Base-by-base conservation (phyloP, 169 alveolate genomes). In the Theileria sp. region DNA sequence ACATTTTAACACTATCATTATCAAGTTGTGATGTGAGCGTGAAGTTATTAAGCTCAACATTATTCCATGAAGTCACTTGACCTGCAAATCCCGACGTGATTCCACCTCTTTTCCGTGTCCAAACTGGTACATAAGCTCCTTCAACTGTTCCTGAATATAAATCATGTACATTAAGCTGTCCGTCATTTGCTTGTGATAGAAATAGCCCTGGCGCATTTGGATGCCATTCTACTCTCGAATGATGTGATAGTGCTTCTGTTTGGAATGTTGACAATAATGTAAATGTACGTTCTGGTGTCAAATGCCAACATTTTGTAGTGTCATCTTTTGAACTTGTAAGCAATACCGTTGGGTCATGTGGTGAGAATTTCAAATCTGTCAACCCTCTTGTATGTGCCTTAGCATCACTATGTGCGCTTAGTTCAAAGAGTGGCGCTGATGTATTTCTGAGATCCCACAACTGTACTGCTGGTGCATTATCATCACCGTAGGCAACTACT, bases 361-460 rank as follows among this genome's bases (percentile, higher is more conserved):
- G 89, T 71, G 93, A 88, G 58, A 93, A 82, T 56, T 85, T 87
- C 26, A 93, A 80, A 54, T 92, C 83, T 38, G 92, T 92, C n/a
- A 93, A 81, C 26, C 96, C 96, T 85, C 88, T 91, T 68, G 93
- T 91, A 71, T 80, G 87, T 4, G 83, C 88, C 65, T 89, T 62
- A 1, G 91, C 88, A 75, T 93, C 96, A 79, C 89, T 92, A 21
- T 80, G 87, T 13, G 83, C 85, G 34, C 87, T 62, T 0, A 93
- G 89, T 77, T 93, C 96, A 80, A 89, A 92, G 32, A 93, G 78
- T 34, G 96, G 96, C 34, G 81, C 93, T 21, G 92, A 78, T 26
- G 89, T 84, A 76, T 93, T 93, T n/a, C 96, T 77, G 56, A 93
- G 79, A 71, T 93, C 96, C 96, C 96, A 93, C 21, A 93, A 71